Evolutionary conservation across 2,329 filamentous ascomycete genomes (phyloP).

Genomic region (Calonectria montana): DNA sequence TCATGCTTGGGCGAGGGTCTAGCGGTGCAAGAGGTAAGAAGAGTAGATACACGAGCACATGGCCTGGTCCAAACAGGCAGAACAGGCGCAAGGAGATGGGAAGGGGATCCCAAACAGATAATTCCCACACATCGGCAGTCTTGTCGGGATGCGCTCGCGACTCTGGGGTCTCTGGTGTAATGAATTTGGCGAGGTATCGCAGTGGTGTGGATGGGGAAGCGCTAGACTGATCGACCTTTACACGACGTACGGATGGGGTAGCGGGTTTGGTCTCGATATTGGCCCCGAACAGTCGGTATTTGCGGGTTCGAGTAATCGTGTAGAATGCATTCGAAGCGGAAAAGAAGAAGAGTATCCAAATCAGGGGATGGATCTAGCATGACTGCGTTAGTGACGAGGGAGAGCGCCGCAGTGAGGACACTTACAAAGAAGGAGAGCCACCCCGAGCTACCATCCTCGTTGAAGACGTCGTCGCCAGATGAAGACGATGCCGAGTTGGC

Average conservation of each 20-base stretch:
- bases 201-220: slow-evolving; percentile 80
- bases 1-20: slow-evolving; percentile 86
- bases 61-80: slow-evolving; percentile 91
- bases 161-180: slow-evolving; percentile 78
- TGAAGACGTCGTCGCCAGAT: slow-evolving; percentile 84
- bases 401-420: slow-evolving; percentile 26
- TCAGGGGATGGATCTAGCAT: slow-evolving; percentile 72
- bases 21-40: slow-evolving; percentile 82
- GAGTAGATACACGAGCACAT: slow-evolving; percentile 90
- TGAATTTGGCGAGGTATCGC: slow-evolving; percentile 75
- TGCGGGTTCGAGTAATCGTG: slow-evolving; percentile 82
- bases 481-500: slow-evolving; percentile 74
- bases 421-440: slow-evolving; percentile 72
- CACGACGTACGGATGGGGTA: slow-evolving; percentile 88
- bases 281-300: slow-evolving; percentile 92
- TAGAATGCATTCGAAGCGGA: slow-evolving; percentile 84
- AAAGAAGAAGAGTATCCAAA: slow-evolving; percentile 74
- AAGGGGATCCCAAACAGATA: slow-evolving; percentile 92
- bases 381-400: slow-evolving; percentile 24
- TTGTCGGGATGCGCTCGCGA: slow-evolving; percentile 86
- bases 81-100: slow-evolving; percentile 85
- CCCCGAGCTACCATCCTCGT: slow-evolving; percentile 72
- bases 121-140: slow-evolving; percentile 91
- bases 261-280: slow-evolving; percentile 79
- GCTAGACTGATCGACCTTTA: slow-evolving; percentile 81